These are phyloP conservation scores for Phytophthora fragariaefolia DNA, from an alignment of 352 stramenopile genomes.

Conservation along the genomic window DNA sequence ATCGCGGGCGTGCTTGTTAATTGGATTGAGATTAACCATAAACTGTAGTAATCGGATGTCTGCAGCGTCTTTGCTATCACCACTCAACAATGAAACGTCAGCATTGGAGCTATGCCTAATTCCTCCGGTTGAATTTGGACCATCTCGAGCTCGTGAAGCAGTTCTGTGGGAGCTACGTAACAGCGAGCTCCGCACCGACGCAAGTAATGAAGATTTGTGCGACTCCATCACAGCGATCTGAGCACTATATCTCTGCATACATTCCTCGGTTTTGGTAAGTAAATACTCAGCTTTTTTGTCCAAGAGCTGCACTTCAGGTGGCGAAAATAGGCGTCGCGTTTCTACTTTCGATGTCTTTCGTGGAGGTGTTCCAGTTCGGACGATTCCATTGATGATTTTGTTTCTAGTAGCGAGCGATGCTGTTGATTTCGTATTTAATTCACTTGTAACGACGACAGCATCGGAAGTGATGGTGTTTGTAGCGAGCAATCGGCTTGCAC, in stretches of 20 bases:
- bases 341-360: slow-evolving; percentile 17
- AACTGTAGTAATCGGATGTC: slow-evolving; percentile 45
- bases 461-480: background rate
- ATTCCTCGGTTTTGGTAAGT: slow-evolving; percentile 47
- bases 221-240: slow-evolving; percentile 10
- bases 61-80: background rate
- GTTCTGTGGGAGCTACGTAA: slow-evolving; percentile 3
- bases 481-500: slow-evolving; percentile 34
- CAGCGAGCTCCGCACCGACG: slow-evolving; percentile 27
- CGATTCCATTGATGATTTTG: slow-evolving; percentile 1
- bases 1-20: slow-evolving; percentile 44
- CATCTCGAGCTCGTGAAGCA: slow-evolving; percentile 43
- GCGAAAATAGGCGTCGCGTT: slow-evolving; percentile 40
- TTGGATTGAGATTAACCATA: slow-evolving; percentile 57
- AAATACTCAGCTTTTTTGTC: slow-evolving; percentile 60
- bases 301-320: slow-evolving; percentile 51
- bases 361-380: background rate
- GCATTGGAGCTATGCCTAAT: slow-evolving; percentile 12
- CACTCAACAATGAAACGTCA: slow-evolving; percentile 1
- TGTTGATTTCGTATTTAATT: background rate
- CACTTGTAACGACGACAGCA: background rate
- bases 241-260: slow-evolving; percentile 37
- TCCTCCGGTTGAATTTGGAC: slow-evolving; percentile 38
- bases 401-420: background rate
- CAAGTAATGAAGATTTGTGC: slow-evolving; percentile 32